phyloP scores from a whole-genome alignment of 352 stramenopile genomes.

The Phytophthora idaei region DNA sequence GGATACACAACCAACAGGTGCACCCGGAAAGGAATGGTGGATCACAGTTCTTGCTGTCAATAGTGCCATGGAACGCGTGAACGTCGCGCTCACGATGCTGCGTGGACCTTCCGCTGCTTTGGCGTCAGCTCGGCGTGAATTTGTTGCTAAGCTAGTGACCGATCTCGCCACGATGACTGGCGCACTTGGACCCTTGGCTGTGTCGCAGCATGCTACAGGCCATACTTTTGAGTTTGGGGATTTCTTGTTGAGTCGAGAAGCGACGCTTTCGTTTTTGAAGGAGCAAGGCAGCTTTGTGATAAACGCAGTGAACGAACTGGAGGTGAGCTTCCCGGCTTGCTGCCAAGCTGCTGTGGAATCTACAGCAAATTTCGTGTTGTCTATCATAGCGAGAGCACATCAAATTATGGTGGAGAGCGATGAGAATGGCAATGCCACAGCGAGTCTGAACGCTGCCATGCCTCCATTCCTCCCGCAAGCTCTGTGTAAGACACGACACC shows the following conservation, averaged over 20 bases:
- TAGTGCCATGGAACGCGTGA: conserved; percentile 29
- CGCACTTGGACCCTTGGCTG: conserved; percentile 27
- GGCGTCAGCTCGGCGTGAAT: conserved; percentile 10
- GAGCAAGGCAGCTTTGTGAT: conserved; percentile 40
- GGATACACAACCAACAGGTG: conserved; percentile 15
- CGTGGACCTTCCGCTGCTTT: conserved; percentile 2
- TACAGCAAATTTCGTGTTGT: conserved; percentile 30
- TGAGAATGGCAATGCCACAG: conserved; percentile 3
- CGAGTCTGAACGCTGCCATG: conserved; percentile 1
- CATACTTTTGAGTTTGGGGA: conserved; percentile 22
- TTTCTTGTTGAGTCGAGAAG: conserved; percentile 27
- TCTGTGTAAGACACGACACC: conserved; percentile 32
- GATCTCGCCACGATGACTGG: conserved; percentile 28
- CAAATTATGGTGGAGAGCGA: conserved; percentile 16
- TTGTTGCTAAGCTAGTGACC: conserved; percentile 33
- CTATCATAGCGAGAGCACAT: conserved; percentile 25
- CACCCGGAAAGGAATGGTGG: conserved; percentile 38
- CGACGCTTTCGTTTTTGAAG: conserved; percentile 32
- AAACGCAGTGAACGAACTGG: conserved; percentile 24
- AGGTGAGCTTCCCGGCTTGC: conserved; percentile 15
- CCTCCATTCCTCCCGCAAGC: conserved; percentile 30
- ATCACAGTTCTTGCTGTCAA: conserved; percentile 37
- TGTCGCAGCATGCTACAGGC: conserved; percentile 4
- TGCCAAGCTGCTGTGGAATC: conserved; percentile 30
- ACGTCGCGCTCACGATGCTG: conserved; percentile 19